Conservation (phyloP, 495 filamentous ascomycete species). For the Cetradonia linearis region DNA sequence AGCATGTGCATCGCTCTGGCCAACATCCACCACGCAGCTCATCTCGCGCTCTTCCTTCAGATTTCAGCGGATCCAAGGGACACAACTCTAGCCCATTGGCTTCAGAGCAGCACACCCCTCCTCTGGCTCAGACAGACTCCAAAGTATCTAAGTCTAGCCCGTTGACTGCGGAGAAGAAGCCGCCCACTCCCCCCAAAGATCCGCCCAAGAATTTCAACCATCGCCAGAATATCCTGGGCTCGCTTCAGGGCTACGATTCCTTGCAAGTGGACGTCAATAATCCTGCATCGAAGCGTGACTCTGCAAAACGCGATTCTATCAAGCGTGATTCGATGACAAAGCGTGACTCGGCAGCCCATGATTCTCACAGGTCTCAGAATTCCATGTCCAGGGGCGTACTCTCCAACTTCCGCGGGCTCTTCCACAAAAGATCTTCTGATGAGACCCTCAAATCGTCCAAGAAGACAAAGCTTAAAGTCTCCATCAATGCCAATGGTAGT, state of each 20-base stretch:
- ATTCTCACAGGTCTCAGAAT: conserved; percentile 20
- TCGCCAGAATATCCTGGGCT: conserved; percentile 20
- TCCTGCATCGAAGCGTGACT: conserved; percentile 3
- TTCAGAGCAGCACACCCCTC: not conserved
- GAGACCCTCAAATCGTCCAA: conserved; percentile 3
- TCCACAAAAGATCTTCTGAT: conserved; percentile 21
- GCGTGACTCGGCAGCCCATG: conserved; percentile 16
- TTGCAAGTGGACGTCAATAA: conserved; percentile 16
- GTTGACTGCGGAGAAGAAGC: not conserved
- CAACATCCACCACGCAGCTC: conserved; percentile 15
- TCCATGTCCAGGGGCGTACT: conserved; percentile 20
- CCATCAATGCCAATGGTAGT: conserved; percentile 16
- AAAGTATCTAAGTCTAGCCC: conserved; percentile 1
- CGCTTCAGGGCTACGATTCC: conserved; percentile 13
- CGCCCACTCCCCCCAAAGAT: conserved; percentile 11
- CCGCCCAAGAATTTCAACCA: conserved; percentile 12
- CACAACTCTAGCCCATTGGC: not conserved
- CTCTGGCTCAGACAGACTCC: not conserved
- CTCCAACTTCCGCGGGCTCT: conserved; percentile 21
- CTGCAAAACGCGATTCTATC: not conserved
- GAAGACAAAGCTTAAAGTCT: conserved; percentile 9
- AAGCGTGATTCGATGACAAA: not conserved
- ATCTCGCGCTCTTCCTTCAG: conserved; percentile 6
- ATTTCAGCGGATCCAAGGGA: not conserved
- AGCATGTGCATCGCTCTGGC: not conserved